Evolutionary conservation across 2,329 filamentous ascomycete species (phyloP).

Genomic region (Verticillium albo-atrum): DNA sequence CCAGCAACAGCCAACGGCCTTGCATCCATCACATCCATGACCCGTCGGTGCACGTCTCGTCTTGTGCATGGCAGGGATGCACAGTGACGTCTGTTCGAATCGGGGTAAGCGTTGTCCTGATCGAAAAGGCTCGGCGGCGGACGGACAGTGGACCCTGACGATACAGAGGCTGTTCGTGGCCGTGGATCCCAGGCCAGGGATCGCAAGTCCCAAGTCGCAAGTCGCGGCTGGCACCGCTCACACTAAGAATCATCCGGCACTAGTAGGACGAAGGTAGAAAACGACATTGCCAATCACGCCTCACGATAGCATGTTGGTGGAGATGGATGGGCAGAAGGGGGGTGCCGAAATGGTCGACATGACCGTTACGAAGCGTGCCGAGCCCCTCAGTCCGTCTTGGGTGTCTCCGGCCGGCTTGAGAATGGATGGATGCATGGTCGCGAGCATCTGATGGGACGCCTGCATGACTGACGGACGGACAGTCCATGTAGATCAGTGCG

Average conservation of each 20-base stretch:
- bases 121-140: not conserved
- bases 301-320: not conserved
- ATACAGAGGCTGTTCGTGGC: not conserved
- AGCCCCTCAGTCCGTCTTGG: not conserved
- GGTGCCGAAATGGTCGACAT: not conserved
- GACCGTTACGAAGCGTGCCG: not conserved
- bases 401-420: not conserved
- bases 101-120: not conserved
- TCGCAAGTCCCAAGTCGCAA: not conserved
- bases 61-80: not conserved
- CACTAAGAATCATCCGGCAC: not conserved
- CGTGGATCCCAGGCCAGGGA: not conserved
- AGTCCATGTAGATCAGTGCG: no score
- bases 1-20: not conserved
- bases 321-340: not conserved
- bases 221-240: not conserved
- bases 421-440: not conserved
- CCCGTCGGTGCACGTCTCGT: not conserved
- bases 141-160: not conserved
- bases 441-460: not conserved
- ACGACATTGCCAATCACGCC: not conserved
- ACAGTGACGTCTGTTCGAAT: not conserved
- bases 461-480: not conserved
- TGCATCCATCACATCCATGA: not conserved
- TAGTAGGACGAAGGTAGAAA: not conserved